Evolutionary conservation across 352 stramenopile species (phyloP), one percentile per base, ranked within the genome.

Genomic region (Pythium phragmiticola): DNA sequence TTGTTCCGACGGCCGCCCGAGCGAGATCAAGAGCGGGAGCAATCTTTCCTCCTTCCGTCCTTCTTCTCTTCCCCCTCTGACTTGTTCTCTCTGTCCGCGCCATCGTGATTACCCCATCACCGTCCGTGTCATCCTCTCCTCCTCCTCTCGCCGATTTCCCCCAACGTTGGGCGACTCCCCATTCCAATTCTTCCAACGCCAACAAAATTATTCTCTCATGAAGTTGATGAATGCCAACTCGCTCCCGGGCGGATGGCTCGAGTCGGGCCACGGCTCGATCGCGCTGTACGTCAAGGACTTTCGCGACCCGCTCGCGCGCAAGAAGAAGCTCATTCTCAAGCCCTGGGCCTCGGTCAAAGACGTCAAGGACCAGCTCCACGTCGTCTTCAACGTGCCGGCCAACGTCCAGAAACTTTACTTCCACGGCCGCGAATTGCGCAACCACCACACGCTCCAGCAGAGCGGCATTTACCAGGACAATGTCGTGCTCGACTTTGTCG

Each of bases 381-480:
- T 92, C 54, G 80, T 92, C 16, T 91, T 91, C 60, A 89, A 90
- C 47, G 82, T 92, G 57, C 83, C 83, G 34, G 79, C 77, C 39
- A 86, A 85, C 57, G 82, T 82, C 26, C 86, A 94, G 60, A 89
- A 91, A 68, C 80, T 94, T 53, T 94, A 80, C 60, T 92, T 82
- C 58, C 83, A 92, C 49, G 86, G 86, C 11, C 78, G 81, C 23
- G 86, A 94, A 73, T 77, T 94, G 19, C 91, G 89, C 59, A 94
- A 92, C 65, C 70, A 73, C 58, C 83, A 92, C 69, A 94, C 89
- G 63, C 60, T 94, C 45, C 81, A 92, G 69, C 71, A 94, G 57
- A 89, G 80, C 63, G 86, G 86, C 42, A 91, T 94, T 60, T 92
- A 92, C 72, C 78, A 91, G 59, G 86, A 92, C 65, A 83, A 89